Conservation (phyloP, 345 rosid species). For the Bruguiera gymnorhiza region DNA sequence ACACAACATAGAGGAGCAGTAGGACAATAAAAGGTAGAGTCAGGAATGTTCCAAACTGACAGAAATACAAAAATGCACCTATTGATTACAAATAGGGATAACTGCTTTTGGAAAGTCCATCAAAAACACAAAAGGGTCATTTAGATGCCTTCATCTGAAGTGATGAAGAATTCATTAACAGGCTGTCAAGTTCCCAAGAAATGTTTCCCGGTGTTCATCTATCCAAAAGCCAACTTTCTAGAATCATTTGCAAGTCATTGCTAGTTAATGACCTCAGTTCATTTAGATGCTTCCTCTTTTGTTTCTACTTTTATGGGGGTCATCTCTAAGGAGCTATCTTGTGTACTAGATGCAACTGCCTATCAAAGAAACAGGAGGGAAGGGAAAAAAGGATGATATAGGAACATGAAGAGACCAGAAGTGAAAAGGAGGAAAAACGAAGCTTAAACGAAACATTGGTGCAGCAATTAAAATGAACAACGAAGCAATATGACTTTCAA, state of each 20-base stretch:
- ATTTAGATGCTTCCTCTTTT: not conserved
- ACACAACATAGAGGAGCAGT: not conserved
- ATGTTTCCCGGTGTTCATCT: not conserved
- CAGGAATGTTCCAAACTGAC: not conserved
- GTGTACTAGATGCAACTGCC: not conserved
- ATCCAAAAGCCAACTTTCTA: not conserved
- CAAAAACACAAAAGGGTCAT: too few relatives aligned
- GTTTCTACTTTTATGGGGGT: not conserved
- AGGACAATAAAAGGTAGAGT: not conserved
- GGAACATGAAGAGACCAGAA: too few relatives aligned
- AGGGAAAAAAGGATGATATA: too few relatives aligned
- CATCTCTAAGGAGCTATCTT: not conserved
- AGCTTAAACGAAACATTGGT: too few relatives aligned
- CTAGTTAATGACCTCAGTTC: not conserved
- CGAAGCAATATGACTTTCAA: too few relatives aligned
- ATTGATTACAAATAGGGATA: not conserved
- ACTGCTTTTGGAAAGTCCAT: not conserved
- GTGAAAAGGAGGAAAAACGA: too few relatives aligned
- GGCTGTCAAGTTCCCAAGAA: not conserved
- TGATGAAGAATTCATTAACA: not conserved
- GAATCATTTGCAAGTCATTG: not conserved
- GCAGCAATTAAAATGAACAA: too few relatives aligned
- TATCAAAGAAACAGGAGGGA: too few relatives aligned
- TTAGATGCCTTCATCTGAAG: not conserved
- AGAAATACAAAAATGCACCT: not conserved